Evolutionary conservation across 768 basidiomycete species (phyloP).

Genomic region (Cubamyces lactineus): DNA sequence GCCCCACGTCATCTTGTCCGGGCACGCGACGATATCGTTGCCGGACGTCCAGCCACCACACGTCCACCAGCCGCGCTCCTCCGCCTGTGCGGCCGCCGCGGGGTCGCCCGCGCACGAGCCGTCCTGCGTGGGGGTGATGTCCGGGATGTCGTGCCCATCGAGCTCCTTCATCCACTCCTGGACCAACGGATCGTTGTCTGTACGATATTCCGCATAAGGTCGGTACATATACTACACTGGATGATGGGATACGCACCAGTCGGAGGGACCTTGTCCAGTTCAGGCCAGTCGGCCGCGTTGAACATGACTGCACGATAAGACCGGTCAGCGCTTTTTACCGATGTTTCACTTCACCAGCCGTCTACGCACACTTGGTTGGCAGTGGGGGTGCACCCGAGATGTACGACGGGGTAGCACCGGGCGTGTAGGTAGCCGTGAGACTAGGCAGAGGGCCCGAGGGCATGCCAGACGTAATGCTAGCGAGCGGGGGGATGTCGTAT

Average conservation of each 20-base stretch:
- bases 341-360: neutral
- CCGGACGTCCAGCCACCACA: conserved; percentile 71
- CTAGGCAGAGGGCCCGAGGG: conserved; percentile 51
- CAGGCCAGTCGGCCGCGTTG: conserved; percentile 57
- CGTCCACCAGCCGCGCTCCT: conserved; percentile 88
- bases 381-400: conserved; percentile 62
- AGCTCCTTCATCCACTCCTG: conserved; percentile 76
- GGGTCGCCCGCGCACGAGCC: conserved; percentile 72
- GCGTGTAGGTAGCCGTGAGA: conserved; percentile 53
- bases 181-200: conserved; percentile 62
- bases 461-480: conserved; percentile 65
- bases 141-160: conserved; percentile 69
- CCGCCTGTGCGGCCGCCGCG: conserved; percentile 54
- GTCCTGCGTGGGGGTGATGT: conserved; percentile 61
- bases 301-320: conserved; percentile 45
- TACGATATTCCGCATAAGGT: conserved; percentile 12
- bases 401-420: conserved; percentile 65
- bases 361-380: conserved; percentile 61
- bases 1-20: conserved; percentile 74
- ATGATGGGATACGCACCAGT: conserved; percentile 46
- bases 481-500: conserved; percentile 60
- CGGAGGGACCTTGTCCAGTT: conserved; percentile 60
- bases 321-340: conserved; percentile 2
- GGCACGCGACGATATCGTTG: conserved; percentile 68
- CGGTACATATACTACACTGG: no score